Evolutionary conservation across 768 basidiomycete species (phyloP), one percentile per base, ranked within the genome.

Genomic region (Leucogyrophana mollusca): DNA sequence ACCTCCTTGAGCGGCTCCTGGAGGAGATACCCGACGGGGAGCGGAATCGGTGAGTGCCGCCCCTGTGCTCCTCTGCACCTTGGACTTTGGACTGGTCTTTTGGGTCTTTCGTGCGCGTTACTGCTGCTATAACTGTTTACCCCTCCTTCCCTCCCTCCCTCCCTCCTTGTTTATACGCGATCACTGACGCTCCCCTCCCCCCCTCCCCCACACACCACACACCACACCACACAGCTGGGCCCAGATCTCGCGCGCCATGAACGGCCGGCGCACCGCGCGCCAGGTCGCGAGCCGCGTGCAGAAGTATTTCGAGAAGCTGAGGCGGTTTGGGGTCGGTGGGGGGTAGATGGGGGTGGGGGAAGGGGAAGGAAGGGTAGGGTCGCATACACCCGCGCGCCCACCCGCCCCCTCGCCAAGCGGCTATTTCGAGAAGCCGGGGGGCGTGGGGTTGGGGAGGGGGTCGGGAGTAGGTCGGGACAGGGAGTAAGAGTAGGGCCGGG

Each of bases 221-320:
- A 53, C 38, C 7, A 8, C 30, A 13, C 39, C 18, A 27, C 39
- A 18, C 56, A 90, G 88, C 43, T 91, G 85, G 85, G 73, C 81
- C 45, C 87, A 88, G 64, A 91, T 91, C 42, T 91, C 89, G 11
- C 70, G 74, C 43, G 90, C 86, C 27, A 92, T 92, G 90, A 72
- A 80, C 39, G 89, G 89, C 1, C 72, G 72, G 35, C 68, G 89
- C 47, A 90, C 90, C 3, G 82, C 89, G 4, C 69, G 88, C 50
- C 90, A 92, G 69, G 90, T 92, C n/a, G 88, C 88, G 30, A 90
- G 87, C 68, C 78, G 88, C 14, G 89, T 92, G 44, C 90, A 92
- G 56, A 92, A 92, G 65, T 91, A 90, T 64, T 85, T 89, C 61
- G 86, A 86, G 61, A 91, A 90, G 71, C 62, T 91, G 62, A 88